phyloP scores from a whole-genome alignment of 2,329 filamentous ascomycete species.

The Colletotrichum echinochloae region DNA sequence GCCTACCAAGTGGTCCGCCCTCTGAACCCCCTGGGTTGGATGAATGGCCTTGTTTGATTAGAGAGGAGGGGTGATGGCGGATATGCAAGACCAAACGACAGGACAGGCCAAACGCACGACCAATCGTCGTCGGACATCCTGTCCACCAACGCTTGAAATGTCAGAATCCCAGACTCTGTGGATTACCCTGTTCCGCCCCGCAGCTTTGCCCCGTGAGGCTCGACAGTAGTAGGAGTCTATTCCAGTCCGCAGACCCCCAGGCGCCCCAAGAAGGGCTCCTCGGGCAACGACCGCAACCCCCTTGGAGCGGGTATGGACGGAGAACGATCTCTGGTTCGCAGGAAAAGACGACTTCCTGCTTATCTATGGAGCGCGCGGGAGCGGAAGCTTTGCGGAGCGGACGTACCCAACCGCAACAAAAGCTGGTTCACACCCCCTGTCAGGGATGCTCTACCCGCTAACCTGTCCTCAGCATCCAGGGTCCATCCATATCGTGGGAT shows the following conservation, averaged over 20 bases:
- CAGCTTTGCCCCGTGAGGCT: conserved; percentile 13
- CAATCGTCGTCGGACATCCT: conserved; percentile 21
- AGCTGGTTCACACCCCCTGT: conserved; percentile 20
- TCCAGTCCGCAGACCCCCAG: conserved; percentile 22
- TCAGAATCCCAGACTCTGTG: conserved; percentile 3
- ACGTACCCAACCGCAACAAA: conserved; percentile 32
- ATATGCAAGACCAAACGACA: conserved; percentile 8
- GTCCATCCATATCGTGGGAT: conserved; percentile 30
- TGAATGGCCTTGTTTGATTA: conserved; percentile 15
- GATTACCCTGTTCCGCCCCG: conserved; percentile 2
- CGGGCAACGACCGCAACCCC: conserved; percentile 11
- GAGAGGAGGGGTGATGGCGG: neutral
- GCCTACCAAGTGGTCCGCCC: neutral
- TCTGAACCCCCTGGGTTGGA: conserved; percentile 3
- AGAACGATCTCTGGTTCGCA: conserved; percentile 29
- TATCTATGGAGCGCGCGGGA: conserved; percentile 37
- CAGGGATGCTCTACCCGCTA: conserved; percentile 27
- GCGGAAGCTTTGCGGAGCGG: conserved; percentile 22
- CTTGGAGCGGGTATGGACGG: neutral
- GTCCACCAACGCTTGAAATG: conserved; percentile 9
- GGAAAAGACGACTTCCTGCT: conserved; percentile 13
- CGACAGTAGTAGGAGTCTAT: conserved; percentile 1
- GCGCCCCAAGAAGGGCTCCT: conserved; percentile 5
- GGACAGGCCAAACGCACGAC: neutral
- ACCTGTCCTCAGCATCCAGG: conserved; percentile 23